Evolutionary conservation across 805 yeast genomes (phyloP), one percentile per base, ranked within the genome.

Genomic region (Saturnispora mendoncae): DNA sequence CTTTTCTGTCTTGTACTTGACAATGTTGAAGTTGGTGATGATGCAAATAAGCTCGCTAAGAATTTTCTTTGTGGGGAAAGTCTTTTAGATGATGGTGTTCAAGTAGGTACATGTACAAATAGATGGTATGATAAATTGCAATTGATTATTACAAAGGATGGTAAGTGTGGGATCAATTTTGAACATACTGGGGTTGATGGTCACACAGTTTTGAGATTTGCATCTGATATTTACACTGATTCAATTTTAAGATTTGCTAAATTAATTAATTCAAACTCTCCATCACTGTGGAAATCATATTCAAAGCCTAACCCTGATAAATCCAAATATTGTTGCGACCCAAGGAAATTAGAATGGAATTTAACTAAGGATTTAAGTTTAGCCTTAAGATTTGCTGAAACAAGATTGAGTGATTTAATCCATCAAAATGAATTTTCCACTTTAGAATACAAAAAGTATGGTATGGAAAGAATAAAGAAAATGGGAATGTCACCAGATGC

Each of bases 111-210:
- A 4, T 86, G 96, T 63, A 82, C 95, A 26, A 87, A 87, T 61
- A 68, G 97, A 58, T 87, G 95, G 63, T 87, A 86, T 58, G 97
- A 87, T 62, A 87, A 87, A 62, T 64, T 87, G 48, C 96, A 87
- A 61, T 71, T 87, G 49, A 87, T 87, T 41, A 76, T 87, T 42
- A 85, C 95, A 4, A 76, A 78, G 57, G 85, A 87, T 60, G 94
- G 94, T 19, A 83, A 84, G 60, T 95, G 92, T 2, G 97, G 97
- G 23, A 79, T 87, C 50, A 87, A 88, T 60, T 87, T 87, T 57
- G 97, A 87, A 55, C 92, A 87, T 56, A 83, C 97, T 0, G 95
- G 95, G 51, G 94, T 87, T 21, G 97, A 87, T 62, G 97, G 97
- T 43, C 96, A 87, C 60, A 87, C 97, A 0, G 95, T 87, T 4